Conservation (phyloP, 2,329 filamentous ascomycete species). For the Emmonsiellopsis sp. region DNA sequence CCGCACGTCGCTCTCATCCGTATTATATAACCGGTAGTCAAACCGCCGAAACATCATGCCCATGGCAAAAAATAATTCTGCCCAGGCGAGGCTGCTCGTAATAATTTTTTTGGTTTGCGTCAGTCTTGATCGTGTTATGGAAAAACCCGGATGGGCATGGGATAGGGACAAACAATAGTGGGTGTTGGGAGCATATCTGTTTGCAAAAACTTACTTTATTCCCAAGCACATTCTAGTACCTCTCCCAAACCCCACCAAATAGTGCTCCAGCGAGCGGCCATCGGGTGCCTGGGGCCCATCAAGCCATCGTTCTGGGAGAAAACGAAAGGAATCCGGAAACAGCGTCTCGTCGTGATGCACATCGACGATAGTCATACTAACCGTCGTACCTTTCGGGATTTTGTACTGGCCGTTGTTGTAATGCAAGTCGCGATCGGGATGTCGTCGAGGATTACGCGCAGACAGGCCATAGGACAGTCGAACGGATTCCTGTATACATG, state of each 20-base stretch:
- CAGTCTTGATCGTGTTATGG: too few relatives aligned
- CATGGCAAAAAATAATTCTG: conserved; percentile 9
- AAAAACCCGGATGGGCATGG: too few relatives aligned
- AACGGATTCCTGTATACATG: conserved; percentile 6
- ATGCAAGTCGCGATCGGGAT: conserved; percentile 6
- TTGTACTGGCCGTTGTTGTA: conserved; percentile 12
- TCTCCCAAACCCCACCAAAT: conserved; percentile 27
- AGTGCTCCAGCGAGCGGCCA: conserved; percentile 15
- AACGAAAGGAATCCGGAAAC: conserved; percentile 19
- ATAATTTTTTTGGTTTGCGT: too few relatives aligned
- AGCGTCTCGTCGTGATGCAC: conserved; percentile 18
- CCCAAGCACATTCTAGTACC: conserved; percentile 37
- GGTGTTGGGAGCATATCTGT: background rate
- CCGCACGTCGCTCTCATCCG: conserved; percentile 11
- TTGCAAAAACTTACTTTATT: conserved; percentile 21
- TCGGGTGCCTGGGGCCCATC: conserved; percentile 9
- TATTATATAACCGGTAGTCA: conserved; percentile 15
- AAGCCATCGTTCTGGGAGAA: conserved; percentile 23
- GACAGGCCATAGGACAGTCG: conserved; percentile 13
- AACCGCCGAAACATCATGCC: conserved; percentile 11
- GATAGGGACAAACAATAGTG: too few relatives aligned
- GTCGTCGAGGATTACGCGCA: conserved; percentile 12
- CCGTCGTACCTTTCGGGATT: conserved; percentile 13
- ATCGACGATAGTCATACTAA: conserved; percentile 16
- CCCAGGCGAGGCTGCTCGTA: conserved; percentile 9